Percentiles rank a stretch among this genome's conserved stretches.
Conservation (phyloP, 192 early-diverging fungal genomes). For the Funneliformis mosseae region DNA sequence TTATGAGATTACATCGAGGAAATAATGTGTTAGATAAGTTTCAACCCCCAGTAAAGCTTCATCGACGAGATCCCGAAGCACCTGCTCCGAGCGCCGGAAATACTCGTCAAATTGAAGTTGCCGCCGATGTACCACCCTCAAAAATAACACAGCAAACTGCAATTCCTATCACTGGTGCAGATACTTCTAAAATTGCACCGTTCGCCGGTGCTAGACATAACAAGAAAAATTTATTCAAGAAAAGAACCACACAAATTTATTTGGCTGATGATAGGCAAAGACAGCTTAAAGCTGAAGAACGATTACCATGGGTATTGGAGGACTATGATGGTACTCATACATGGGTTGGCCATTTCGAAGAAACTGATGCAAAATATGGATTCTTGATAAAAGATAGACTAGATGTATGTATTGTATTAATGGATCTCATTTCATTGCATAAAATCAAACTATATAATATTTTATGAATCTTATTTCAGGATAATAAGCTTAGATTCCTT, state of each 20-base stretch:
- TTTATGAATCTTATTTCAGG: background rate
- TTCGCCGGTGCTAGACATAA: conserved; percentile 74
- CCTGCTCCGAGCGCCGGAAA: background rate
- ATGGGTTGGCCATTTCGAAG: conserved; percentile 70
- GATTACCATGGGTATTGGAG: conserved; percentile 75
- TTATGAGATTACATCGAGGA: conserved; percentile 4
- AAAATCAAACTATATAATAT: background rate
- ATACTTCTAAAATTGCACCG: conserved; percentile 72
- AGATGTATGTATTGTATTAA: background rate
- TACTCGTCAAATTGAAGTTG: conserved; percentile 3
- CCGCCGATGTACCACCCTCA: conserved; percentile 8
- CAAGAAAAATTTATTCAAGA: conserved; percentile 79
- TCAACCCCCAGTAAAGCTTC: conserved; percentile 59
- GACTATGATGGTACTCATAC: conserved; percentile 70
- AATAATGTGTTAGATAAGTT: conserved; percentile 58
- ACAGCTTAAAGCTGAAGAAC: conserved; percentile 72
- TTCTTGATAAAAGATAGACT: conserved; percentile 53
- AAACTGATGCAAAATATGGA: conserved; percentile 72
- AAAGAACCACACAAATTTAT: conserved; percentile 73
- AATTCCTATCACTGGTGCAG: conserved; percentile 52
- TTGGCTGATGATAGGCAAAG: conserved; percentile 38
- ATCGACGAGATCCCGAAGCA: conserved; percentile 39
- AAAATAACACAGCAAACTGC: conserved; percentile 18
- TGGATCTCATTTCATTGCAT: background rate
- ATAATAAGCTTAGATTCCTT: conserved; percentile 52